Evolutionary conservation across 1,284 basidiomycete species (phyloP).

Genomic region (Thelephora terrestris): DNA sequence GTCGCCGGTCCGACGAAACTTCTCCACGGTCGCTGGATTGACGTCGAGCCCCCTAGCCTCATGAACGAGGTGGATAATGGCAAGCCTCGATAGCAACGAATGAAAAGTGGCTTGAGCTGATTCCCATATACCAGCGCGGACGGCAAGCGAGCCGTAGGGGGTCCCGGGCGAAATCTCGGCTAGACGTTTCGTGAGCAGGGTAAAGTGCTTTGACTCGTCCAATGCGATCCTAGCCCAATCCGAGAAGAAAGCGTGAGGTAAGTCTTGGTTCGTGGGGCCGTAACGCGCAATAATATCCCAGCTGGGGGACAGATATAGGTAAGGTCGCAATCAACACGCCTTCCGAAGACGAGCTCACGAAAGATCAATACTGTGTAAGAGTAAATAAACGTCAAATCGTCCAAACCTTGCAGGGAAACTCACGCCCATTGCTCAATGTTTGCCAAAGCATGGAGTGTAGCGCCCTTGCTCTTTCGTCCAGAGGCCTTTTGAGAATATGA

Average conservation of each 20-base stretch:
- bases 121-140: slow-evolving; percentile 77
- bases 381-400: neutral
- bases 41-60: slow-evolving; percentile 85
- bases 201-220: slow-evolving; percentile 80
- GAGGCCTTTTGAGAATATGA: slow-evolving; percentile 56
- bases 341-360: slow-evolving; percentile 37
- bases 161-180: slow-evolving; percentile 57
- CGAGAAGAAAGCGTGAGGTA: slow-evolving; percentile 69
- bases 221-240: slow-evolving; percentile 77
- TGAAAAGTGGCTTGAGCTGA: slow-evolving; percentile 66
- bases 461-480: slow-evolving; percentile 58
- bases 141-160: slow-evolving; percentile 66
- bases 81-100: slow-evolving; percentile 67
- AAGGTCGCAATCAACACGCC: neutral
- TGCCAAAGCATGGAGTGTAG: slow-evolving; percentile 75
- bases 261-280: slow-evolving; percentile 45
- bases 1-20: slow-evolving; percentile 66
- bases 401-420: slow-evolving; percentile 24
- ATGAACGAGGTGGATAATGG: slow-evolving; percentile 86
- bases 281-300: slow-evolving; percentile 84
- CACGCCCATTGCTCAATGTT: slow-evolving; percentile 92
- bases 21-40: slow-evolving; percentile 76
- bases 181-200: slow-evolving; percentile 47
- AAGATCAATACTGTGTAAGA: slow-evolving; percentile 55
- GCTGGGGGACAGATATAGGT: slow-evolving; percentile 22